Evolutionary conservation across 2,329 filamentous ascomycete species (phyloP), one percentile per base, ranked within the genome.

Genomic region (Aureobasidium pullulans): DNA sequence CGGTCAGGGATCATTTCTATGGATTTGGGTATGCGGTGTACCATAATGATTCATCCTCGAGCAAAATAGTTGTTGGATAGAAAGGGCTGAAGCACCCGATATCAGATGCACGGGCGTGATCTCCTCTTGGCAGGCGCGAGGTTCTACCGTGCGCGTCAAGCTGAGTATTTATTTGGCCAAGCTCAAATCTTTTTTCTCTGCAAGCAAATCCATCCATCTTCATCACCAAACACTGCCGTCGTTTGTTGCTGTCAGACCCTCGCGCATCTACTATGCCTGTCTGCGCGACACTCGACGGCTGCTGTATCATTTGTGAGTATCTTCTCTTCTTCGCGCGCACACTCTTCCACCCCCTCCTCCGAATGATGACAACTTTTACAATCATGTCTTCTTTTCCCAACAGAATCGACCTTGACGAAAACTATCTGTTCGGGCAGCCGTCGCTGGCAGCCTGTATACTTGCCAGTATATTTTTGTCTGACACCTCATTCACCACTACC

Each of bases 401-500:
- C 87, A 78, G 87, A 92, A 82, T 90, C 88, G 88, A 84, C 87
- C 86, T 86, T 92, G 88, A 90, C 84, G 85, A 89, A 86, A 78
- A 71, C 77, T 78, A 79, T 81, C 82, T 87, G 78, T 82, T 79
- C 84, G 85, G 86, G 84, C 78, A 71, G 76, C 76, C 75, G 76
- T 78, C 77, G 77, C 81, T 79, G 78, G 79, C 74, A 71, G 81
- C 84, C 85, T 89, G 88, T 87, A 72, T 91, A 91, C 88, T 91
- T 89, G 88, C 88, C 88, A 92, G 88, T 91, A 91, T 47, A 86
- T 79, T 76, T 78, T 82, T 85, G 85, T 89, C 88, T 90, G 88
- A 90, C 76, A 67, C 65, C 16, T 66, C 65, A 63, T 49, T 48
- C 60, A 60, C 61, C 60, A 47, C 29, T 48, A 53, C 49, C 62